Base-by-base conservation (phyloP, 2,329 filamentous ascomycete species). In the Phyllosticta citrichinensis region DNA sequence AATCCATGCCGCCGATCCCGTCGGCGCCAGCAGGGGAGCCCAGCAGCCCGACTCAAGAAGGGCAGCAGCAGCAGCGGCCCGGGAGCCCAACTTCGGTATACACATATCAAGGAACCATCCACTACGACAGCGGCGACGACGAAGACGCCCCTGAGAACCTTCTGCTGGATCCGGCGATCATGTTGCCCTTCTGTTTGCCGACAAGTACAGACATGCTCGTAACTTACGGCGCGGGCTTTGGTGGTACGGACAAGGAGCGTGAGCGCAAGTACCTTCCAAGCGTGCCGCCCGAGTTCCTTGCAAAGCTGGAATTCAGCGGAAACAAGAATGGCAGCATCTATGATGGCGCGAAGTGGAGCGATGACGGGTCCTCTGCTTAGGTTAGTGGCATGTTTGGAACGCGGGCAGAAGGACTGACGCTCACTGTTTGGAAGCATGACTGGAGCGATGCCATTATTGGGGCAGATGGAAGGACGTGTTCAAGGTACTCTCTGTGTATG, bases 121-220 rank as follows among this genome's bases (percentile, higher is more conserved):
- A n/a, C 63, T 66, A 52, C 66, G 66, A 19, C 56, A 54, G 8
- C 35, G 30, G 22, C 68, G 71, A 87, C 17, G 84, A 87, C 19
- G 85, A 88, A 53, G 86, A 89, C 63, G 79, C 85, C 14, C 87
- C 88, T 0, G 84, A 89, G 66, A 82, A 89, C 63, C 80, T 97
- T 40, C 84, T 97, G 52, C 76, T 97, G 58, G 92, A 97, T 69
- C 91, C 93, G 2, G 89, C 92, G 2, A 79, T 96, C 63, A 96
- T 97, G 82, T 81, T 99, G 25, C 94, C 94, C 0, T 99, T 99
- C 72, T 88, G 88, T n/a, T 79, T 99, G 27, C 94, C 94, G 1
- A 96, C 93, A 1, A 94, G 91, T 62, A 97, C 92, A 25, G 94
- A 99, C 73, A 99, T 99, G 94, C 81, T 97, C 55, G 85, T 99